phyloP scores from a whole-genome alignment of 2,329 filamentous ascomycete genomes.

The Fusarium fracticaudum region DNA sequence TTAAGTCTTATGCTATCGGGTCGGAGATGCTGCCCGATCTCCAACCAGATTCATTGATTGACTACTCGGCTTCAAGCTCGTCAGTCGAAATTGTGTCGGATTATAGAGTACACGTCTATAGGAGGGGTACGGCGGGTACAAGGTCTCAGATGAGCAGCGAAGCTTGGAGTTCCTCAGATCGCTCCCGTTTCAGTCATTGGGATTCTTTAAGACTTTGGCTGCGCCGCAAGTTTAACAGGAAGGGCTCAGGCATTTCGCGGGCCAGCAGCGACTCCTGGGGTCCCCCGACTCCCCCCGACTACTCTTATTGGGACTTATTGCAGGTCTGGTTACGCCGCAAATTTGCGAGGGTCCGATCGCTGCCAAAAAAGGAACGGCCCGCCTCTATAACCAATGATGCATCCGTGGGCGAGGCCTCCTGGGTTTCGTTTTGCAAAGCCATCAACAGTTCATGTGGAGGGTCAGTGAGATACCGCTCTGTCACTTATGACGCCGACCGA shows the following conservation, averaged over 20 bases:
- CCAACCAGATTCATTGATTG: background rate
- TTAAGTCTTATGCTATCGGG: background rate
- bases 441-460: background rate
- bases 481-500: background rate
- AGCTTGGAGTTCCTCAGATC: background rate
- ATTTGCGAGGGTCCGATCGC: too few relatives aligned
- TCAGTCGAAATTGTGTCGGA: background rate
- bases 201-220: background rate
- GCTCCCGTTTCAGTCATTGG: background rate
- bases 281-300: too few relatives aligned
- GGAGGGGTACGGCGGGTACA: too few relatives aligned
- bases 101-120: too few relatives aligned
- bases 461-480: background rate
- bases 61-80: background rate
- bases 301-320: background rate
- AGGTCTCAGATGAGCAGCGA: background rate
- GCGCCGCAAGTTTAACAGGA: background rate
- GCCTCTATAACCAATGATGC: fast-evolving
- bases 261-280: background rate
- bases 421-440: background rate
- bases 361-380: too few relatives aligned
- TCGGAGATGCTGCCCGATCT: background rate
- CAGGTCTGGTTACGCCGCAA: background rate
- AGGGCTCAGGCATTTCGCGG: background rate
- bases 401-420: background rate